Evolutionary conservation across 306 rosid species (phyloP), one percentile per base, ranked within the genome.

Genomic region (Cyclanthera cordifolia): DNA sequence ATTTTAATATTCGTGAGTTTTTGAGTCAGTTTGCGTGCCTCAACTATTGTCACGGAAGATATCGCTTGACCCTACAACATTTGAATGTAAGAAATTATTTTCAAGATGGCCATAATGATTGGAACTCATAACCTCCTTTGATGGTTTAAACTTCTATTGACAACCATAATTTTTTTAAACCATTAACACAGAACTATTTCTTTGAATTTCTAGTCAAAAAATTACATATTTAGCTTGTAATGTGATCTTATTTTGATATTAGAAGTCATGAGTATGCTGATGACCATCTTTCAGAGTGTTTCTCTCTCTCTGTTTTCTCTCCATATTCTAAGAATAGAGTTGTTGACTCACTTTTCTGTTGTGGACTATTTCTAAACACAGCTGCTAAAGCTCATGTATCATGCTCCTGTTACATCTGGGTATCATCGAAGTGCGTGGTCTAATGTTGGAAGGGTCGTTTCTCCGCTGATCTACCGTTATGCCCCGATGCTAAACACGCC

Each of bases 301-400:
- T 60, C 52, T 5, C 19, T 60, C 67, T 32, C 2, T 41, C 0
- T 41, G 21, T 45, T 45, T 46, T 23, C 21, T 45, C 15, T 45
- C 15, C 16, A 23, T 23, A 15, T 11, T 65, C 10, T 0, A 15
- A 24, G 12, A 43, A 23, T 6, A 24, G 19, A 46, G 15, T 4
- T 66, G 45, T 17, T 43, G 19, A n/a, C 4, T 20, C 43, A 32
- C 54, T 65, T 23, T 23, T 19, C 4, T 28, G 6, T 54, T 45
- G 0, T 52, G 56, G 45, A 28, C 75, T 2, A 24, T 66, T 43
- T 5, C 53, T 59, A 74, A 23, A 15, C 89, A 85, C 89, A 89
- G 96, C 83, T 92, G 48, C 74, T 92, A 83, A 92, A 92, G 85
- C 89, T 92, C 80, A 92, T 92, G 98, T 89, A 92, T 74, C 89